Base-by-base conservation (phyloP, 2,329 filamentous ascomycete species). In the Coleophoma eucalyptorum region DNA sequence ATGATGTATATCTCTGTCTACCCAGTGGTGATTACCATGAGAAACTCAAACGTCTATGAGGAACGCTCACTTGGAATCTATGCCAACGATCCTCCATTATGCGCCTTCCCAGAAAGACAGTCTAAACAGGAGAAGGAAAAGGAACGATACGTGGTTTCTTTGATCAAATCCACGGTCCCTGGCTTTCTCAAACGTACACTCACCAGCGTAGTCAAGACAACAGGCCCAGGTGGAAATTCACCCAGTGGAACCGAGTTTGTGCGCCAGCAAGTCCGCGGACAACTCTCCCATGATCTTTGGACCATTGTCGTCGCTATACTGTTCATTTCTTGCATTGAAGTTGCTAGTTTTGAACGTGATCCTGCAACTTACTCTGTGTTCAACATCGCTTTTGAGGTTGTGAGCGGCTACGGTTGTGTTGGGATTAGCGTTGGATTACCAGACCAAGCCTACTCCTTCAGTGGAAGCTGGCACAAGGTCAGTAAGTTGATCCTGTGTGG, bases 11-110 rank as follows among this genome's bases (percentile, higher is more conserved):
- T 86, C 40, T 81, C 81, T 1, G 79, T 77, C 2, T 85, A 83
- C 53, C 83, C 83, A 0, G 76, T 85, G 19, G 77, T 80, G 21
- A 81, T 86, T 52, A 82, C 79, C 1, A 80, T 86, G 68, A 78
- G 85, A 26, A 81, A 84, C 62, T 86, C 84, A 37, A 89, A 89
- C 60, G 80, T 87, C 31, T 89, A 89, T 61, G 85, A 89, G 62
- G 84, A 89, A 60, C 74, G 82, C 6, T 84, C 80, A 0, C 70
- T 89, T 2, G 84, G 84, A 0, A 78, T 85, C 32, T 81, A 83
- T 52, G 67, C 65, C 11, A 52, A 58, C 10, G 56, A 59, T 34
- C 42, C 42, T 15, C 15, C 16, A 20, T 15, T 31, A n/a, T 18
- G 5, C 15, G 43, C 26, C 21, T 31, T 26, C 21, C 33, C n/a